Evolutionary conservation across 164 flowering plant species (phyloP).

Genomic region (Vitis vinifera): ASM3070453v1 NC_081813.1:6218001-6218500

Average conservation of each 20-base stretch:
- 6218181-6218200: slow-evolving; percentile 39
- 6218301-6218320: background rate
- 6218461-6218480: too few species aligned
- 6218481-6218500: too few species aligned
- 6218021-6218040: slow-evolving; percentile 47
- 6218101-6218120: slow-evolving; percentile 43
- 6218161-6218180: slow-evolving; percentile 33
- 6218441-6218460: too few species aligned
- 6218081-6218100: slow-evolving; percentile 40
- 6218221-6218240: slow-evolving; percentile 35
- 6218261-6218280: slow-evolving; percentile 27
- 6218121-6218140: slow-evolving; percentile 38
- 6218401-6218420: background rate
- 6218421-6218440: too few species aligned
- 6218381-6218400: background rate
- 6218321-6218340: background rate
- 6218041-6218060: slow-evolving; percentile 27
- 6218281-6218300: background rate
- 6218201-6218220: slow-evolving; percentile 37
- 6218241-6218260: slow-evolving; percentile 26
- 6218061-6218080: slow-evolving; percentile 30
- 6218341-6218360: background rate
- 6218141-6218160: slow-evolving; percentile 48
- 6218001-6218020: slow-evolving; percentile 35
- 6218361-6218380: background rate